Percentiles rank a stretch among this genome's conserved stretches.
These are phyloP conservation scores for Cercospora sp. DNA, from an alignment of 2,329 filamentous ascomycete genomes.

Conservation along the genomic window DNA sequence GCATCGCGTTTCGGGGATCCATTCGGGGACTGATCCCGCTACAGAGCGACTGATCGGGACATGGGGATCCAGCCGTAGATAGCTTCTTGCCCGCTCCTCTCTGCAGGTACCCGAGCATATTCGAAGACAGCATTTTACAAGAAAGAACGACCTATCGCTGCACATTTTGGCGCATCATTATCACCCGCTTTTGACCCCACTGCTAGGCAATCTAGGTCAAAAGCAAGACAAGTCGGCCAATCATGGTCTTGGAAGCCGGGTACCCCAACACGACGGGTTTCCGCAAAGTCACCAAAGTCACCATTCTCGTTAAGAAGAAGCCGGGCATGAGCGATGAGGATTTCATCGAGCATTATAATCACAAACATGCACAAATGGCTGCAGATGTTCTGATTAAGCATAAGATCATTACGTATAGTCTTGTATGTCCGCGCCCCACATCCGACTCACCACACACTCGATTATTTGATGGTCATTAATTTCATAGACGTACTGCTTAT, in stretches of 20 bases:
- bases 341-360: slow-evolving; percentile 51
- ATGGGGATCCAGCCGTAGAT: slow-evolving; percentile 6
- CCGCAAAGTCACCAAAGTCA: slow-evolving; percentile 51
- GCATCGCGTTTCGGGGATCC: neutral
- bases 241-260: slow-evolving; percentile 47
- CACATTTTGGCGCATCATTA: neutral
- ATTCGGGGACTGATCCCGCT: neutral
- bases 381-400: slow-evolving; percentile 48
- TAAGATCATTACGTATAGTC: slow-evolving; percentile 48
- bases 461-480: neutral
- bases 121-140: neutral
- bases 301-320: slow-evolving; percentile 51
- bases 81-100: neutral
- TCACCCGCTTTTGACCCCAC: neutral
- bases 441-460: neutral
- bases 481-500: slow-evolving; percentile 47
- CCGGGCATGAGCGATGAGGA: slow-evolving; percentile 47
- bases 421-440: slow-evolving; percentile 39
- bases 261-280: slow-evolving; percentile 49
- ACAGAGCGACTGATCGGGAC: slow-evolving; percentile 2
- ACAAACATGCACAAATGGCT: slow-evolving; percentile 47
- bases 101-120: slow-evolving; percentile 6
- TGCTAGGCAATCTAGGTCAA: neutral
- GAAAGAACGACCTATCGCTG: neutral
- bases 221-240: neutral